Evolutionary conservation across 768 basidiomycete genomes (phyloP).

Genomic region (Hericium coralloides): DNA sequence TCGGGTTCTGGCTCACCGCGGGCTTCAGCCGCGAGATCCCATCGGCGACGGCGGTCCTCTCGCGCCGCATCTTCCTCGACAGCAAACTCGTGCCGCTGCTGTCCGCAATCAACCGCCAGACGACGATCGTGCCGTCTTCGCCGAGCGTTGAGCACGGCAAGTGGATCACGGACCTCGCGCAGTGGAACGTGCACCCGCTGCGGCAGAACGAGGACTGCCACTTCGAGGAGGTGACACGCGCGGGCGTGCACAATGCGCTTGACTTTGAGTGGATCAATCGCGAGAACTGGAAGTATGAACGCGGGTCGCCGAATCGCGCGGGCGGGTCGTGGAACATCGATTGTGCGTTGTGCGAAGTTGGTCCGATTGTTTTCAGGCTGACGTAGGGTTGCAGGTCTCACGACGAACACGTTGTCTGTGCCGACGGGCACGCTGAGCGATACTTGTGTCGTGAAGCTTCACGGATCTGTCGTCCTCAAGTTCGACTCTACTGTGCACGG

Average conservation of each 20-base stretch:
- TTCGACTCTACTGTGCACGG: background rate
- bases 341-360: background rate
- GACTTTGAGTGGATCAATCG: background rate
- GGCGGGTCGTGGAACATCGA: background rate
- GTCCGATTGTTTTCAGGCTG: background rate
- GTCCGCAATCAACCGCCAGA: constrained; percentile 18
- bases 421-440: background rate
- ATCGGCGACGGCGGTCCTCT: constrained; percentile 19
- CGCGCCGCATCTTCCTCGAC: constrained; percentile 20
- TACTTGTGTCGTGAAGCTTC: background rate
- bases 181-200: constrained; percentile 14
- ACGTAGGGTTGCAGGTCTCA: background rate
- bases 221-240: background rate
- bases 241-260: background rate
- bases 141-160: constrained; percentile 13
- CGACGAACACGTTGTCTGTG: background rate
- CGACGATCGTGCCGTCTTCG: constrained; percentile 20
- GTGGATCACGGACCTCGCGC: constrained; percentile 15
- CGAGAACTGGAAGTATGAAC: background rate
- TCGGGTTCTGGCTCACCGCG: constrained; percentile 15
- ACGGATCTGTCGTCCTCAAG: background rate
- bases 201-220: background rate
- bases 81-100: constrained; percentile 19
- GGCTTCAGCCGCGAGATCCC: constrained; percentile 13
- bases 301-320: background rate